Evolutionary conservation across 345 rosid genomes (phyloP).

Genomic region (Lepidium africanum): DNA sequence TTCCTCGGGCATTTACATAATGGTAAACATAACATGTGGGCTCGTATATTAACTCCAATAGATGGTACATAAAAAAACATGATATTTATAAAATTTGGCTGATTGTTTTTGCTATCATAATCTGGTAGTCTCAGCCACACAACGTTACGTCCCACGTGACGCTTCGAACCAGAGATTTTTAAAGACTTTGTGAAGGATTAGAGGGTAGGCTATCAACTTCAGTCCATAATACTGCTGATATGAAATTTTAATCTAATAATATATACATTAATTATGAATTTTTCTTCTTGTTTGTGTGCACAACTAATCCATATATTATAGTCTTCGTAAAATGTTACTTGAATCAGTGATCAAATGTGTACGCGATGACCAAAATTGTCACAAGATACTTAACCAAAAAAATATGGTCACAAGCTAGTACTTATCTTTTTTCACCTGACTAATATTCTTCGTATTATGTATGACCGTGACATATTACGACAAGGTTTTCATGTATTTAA

Average conservation of each 20-base stretch:
- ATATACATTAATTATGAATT: not conserved
- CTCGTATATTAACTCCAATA: not conserved
- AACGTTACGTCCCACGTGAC: not conserved
- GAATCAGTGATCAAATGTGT: not conserved
- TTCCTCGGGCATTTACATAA: too few species aligned
- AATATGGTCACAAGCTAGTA: not conserved
- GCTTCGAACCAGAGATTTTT: not conserved
- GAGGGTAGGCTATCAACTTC: not conserved
- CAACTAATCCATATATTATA: not conserved
- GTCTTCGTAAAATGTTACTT: too few species aligned
- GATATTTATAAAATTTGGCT: not conserved
- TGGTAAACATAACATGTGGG: not conserved
- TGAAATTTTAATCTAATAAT: not conserved
- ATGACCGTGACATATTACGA: conserved; percentile 16
- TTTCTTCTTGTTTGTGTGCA: not conserved
- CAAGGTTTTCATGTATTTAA: conserved; percentile 1
- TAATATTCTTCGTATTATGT: not conserved
- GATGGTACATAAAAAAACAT: not conserved
- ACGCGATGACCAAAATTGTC: not conserved
- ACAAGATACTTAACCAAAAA: not conserved
- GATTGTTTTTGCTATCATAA: not conserved
- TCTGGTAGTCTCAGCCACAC: not conserved
- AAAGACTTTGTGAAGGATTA: not conserved
- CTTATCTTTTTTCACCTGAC: conserved; percentile 9
- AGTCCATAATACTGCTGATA: not conserved